Evolutionary conservation across 2,329 filamentous ascomycete species (phyloP).

Genomic region (Venturiaceae sp.): DNA sequence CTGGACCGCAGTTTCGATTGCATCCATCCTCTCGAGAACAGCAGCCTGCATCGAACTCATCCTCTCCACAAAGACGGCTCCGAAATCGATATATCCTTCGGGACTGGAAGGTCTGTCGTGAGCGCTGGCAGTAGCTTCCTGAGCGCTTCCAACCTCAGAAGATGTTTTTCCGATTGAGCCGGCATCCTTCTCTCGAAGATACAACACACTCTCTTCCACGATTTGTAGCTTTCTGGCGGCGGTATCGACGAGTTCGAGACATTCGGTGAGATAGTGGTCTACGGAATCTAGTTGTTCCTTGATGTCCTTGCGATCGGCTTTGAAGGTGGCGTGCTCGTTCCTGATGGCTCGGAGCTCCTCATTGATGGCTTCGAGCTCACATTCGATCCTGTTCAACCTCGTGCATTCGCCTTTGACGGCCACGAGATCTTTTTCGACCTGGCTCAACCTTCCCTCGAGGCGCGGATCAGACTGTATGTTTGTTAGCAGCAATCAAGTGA

Average conservation of each 20-base stretch:
- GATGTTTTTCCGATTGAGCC: neutral
- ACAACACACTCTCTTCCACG: neutral
- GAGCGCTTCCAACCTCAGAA: too few relatives aligned
- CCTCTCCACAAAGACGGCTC: neutral
- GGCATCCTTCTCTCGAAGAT: neutral
- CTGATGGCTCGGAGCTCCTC: neutral
- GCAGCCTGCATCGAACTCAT: neutral
- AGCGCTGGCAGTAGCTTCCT: neutral
- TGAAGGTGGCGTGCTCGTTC: neutral
- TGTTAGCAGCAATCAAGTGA: neutral
- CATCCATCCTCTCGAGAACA: neutral
- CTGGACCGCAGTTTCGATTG: neutral
- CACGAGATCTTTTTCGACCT: neutral
- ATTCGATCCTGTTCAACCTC: neutral
- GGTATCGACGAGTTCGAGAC: neutral
- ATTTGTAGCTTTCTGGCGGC: neutral
- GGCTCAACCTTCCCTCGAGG: neutral
- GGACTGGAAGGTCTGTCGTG: neutral
- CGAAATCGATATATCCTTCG: neutral
- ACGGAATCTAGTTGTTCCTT: neutral
- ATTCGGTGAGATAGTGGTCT: neutral
- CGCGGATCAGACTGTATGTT: neutral
- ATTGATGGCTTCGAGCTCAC: neutral
- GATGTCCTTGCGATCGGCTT: neutral
- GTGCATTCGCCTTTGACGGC: neutral